phyloP scores from a whole-genome alignment of 345 rosid species.

The Arabidopsis thaliana region DNA sequence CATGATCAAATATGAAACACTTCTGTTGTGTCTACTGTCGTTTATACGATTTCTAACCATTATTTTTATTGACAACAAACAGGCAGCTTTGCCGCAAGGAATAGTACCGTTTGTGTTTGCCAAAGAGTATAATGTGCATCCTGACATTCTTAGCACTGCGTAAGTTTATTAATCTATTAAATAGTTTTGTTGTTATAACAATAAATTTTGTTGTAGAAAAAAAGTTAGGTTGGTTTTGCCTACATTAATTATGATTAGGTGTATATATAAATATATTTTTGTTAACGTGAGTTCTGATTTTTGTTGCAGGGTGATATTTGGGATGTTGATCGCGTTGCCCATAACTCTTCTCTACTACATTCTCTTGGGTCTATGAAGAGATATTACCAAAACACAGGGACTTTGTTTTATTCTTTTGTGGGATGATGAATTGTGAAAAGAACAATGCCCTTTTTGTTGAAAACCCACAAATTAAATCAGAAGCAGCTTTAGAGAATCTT shows the following conservation, averaged over 20 bases:
- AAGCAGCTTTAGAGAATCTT: slow-evolving; percentile 12
- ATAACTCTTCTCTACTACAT: slow-evolving; percentile 95
- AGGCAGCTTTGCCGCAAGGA: slow-evolving; percentile 85
- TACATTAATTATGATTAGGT: neutral
- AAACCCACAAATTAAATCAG: slow-evolving; percentile 26
- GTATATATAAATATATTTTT: neutral
- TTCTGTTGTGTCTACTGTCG: neutral
- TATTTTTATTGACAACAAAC: neutral
- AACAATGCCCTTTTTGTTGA: slow-evolving; percentile 35
- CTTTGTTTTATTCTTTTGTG: slow-evolving; percentile 10
- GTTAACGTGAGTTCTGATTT: neutral
- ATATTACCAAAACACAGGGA: neutral
- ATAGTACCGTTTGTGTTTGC: slow-evolving; percentile 78
- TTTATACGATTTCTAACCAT: neutral
- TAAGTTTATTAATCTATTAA: slow-evolving; percentile 45
- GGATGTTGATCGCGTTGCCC: slow-evolving; percentile 97
- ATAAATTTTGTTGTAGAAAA: neutral
- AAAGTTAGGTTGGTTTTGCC: neutral
- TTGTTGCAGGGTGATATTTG: slow-evolving; percentile 86
- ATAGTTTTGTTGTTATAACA: neutral
- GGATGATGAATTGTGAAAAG: slow-evolving; percentile 25
- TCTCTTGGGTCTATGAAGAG: slow-evolving; percentile 69
- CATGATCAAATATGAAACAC: neutral
- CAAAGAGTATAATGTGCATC: slow-evolving; percentile 69
- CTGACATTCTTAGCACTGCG: slow-evolving; percentile 75